Percentiles rank a stretch among this genome's conserved stretches.
Conservation (phyloP, 768 basidiomycete species). For the Naganishia friedmannii region DNA sequence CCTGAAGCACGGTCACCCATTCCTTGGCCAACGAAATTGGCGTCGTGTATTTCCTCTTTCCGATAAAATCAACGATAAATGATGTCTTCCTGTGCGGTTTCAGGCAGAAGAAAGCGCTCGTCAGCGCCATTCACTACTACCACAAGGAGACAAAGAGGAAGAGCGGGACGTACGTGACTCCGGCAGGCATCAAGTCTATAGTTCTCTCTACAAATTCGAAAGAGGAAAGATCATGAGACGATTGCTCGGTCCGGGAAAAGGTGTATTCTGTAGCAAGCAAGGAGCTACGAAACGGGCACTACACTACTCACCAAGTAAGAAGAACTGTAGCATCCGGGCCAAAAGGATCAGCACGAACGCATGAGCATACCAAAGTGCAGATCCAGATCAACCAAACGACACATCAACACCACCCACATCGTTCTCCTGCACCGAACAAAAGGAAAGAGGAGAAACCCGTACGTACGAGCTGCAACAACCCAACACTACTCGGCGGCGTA, state of each 20-base stretch:
- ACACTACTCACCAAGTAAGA: constrained; percentile 3
- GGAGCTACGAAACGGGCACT: not conserved
- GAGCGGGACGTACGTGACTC: constrained; percentile 38
- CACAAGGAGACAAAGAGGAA: not conserved
- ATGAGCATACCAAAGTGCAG: too few relatives aligned
- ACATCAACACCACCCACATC: too few relatives aligned
- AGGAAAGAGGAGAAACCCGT: too few relatives aligned
- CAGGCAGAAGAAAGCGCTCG: too few relatives aligned
- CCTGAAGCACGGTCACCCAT: constrained; percentile 28
- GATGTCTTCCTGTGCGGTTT: constrained; percentile 34
- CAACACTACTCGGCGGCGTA: constrained; percentile 31
- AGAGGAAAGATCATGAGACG: too few relatives aligned
- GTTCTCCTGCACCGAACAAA: too few relatives aligned
- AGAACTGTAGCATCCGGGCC: not conserved
- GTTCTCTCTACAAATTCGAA: constrained; percentile 39
- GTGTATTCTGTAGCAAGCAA: not conserved
- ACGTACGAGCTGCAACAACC: constrained; percentile 43
- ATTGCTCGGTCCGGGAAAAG: too few relatives aligned
- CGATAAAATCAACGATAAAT: constrained; percentile 46
- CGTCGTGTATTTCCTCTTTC: constrained; percentile 36
- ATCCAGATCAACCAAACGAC: too few relatives aligned
- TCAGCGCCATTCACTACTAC: not conserved
- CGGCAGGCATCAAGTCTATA: constrained; percentile 45
- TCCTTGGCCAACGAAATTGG: constrained; percentile 28
- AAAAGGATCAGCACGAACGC: too few relatives aligned